These are phyloP conservation scores for Bisporella sp. DNA, from an alignment of 2,329 filamentous ascomycete genomes.

Conservation along the genomic window DNA sequence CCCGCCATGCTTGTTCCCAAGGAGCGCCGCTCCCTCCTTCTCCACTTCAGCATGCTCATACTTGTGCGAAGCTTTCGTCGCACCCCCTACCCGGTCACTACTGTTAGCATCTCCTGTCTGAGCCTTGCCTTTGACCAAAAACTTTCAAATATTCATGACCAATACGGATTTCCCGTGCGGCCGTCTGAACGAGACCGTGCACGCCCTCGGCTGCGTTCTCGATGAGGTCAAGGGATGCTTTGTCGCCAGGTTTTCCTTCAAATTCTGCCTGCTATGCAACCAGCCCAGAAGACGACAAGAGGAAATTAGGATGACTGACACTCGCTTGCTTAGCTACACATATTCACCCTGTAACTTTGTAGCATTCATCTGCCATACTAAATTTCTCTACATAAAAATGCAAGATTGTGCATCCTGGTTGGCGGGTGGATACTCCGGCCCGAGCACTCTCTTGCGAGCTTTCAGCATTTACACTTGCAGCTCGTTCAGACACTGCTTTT, in stretches of 20 bases:
- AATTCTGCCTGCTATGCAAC: no score
- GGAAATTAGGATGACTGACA: no score
- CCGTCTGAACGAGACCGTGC: conserved; percentile 8
- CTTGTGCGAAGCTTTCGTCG: conserved; percentile 6
- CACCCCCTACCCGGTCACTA: conserved; percentile 6
- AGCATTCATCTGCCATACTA: no score
- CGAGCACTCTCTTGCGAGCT: no score
- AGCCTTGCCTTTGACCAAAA: conserved; percentile 3
- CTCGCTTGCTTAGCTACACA: no score
- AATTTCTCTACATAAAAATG: no score
- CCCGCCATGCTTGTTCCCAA: conserved; percentile 9
- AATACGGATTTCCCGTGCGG: conserved; percentile 4
- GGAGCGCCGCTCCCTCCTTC: conserved; percentile 3
- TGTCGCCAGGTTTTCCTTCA: conserved; percentile 4
- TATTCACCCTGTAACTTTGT: no score
- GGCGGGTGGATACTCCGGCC: no score
- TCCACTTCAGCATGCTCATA: conserved; percentile 5
- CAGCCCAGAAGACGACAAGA: no score
- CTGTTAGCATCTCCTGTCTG: conserved; percentile 6
- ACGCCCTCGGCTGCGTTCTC: conserved; percentile 6
- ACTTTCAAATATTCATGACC: conserved; percentile 7
- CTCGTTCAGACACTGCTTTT: no score
- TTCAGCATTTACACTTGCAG: no score
- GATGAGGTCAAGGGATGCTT: conserved; percentile 8
- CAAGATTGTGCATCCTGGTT: no score